Evolutionary conservation across 2,329 filamentous ascomycete species (phyloP), one percentile per base, ranked within the genome.

Genomic region (Pseudocercospora macadamiae): DNA sequence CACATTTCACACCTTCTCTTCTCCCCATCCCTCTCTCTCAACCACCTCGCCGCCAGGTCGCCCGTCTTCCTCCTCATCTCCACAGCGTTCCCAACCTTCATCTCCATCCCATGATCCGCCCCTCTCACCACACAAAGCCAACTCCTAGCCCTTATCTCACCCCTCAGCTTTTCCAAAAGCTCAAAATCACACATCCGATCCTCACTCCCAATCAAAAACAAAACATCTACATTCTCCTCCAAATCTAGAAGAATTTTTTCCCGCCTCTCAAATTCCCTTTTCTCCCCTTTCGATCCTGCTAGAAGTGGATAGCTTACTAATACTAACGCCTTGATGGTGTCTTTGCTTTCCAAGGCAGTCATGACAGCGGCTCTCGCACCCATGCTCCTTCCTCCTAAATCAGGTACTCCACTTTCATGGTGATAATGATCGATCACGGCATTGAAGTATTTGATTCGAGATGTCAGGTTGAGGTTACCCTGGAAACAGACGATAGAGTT

Each of bases 311-410:
- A 80, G 23, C 73, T 76, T 1, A 77, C 72, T 1, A 79, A 69
- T 1, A 79, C 62, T 21, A 79, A 54, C 3, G 65, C 60, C 8
- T 63, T 58, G 16, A 53, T 49, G 25, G 23, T 28, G 16, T 37
- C 26, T 3, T 12, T 21, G 8, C 21, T 28, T 26, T 74, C 68
- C 2, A 64, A 66, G 0, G 72, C 73, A 3, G 76, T 72, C 14
- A 76, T 70, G 4, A 74, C 73, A 2, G 77, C 77, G 3, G 77
- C 77, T 14, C 77, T 68, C 8, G 77, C 73, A 7, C 77, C 77
- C 77, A 79, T 79, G 39, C 76, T 78, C 3, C 76, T 64, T 1
- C 77, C 77, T 1, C 76, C 76, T 2, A 79, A 58, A 71, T 63
- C 4, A 66, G 28, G 5, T 39, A 56, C 56, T 3, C 32, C 14